Evolutionary conservation across 768 basidiomycete species (phyloP).

Genomic region (Termitomyces sp.): DNA sequence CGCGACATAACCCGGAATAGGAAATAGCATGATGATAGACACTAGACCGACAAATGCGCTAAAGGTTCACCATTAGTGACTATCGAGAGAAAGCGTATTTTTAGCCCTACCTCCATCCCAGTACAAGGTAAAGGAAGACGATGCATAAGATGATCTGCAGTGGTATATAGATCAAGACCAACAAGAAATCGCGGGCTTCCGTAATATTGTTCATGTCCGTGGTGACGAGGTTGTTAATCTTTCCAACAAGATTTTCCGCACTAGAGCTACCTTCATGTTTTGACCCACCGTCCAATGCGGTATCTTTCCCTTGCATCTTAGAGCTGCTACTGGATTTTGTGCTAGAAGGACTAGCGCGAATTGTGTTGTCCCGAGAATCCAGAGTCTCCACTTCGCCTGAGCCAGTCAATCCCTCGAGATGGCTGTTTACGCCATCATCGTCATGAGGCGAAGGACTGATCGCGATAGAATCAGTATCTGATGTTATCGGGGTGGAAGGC

Average conservation of each 20-base stretch:
- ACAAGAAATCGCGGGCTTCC: constrained; percentile 29
- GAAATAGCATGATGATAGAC: constrained; percentile 46
- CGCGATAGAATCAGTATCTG: constrained; percentile 9
- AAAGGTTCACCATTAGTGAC: constrained; percentile 3
- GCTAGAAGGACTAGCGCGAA: constrained; percentile 14
- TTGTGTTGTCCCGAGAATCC: constrained; percentile 16
- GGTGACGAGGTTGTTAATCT: constrained; percentile 73
- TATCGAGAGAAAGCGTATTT: background rate
- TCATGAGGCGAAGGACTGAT: constrained; percentile 1
- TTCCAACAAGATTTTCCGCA: constrained; percentile 56
- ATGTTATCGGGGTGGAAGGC: constrained; percentile 11
- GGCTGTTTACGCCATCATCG: constrained; percentile 1
- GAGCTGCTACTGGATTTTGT: constrained; percentile 5
- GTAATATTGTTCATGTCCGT: constrained; percentile 47
- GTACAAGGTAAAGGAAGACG: constrained; percentile 38
- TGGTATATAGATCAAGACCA: constrained; percentile 33
- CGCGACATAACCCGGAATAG: constrained; percentile 53
- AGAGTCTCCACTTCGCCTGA: constrained; percentile 14
- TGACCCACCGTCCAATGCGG: constrained; percentile 3
- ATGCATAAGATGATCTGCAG: constrained; percentile 35
- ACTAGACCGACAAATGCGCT: constrained; percentile 57
- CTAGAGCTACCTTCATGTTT: constrained; percentile 14
- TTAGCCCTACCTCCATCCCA: constrained; percentile 40
- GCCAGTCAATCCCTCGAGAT: constrained; percentile 1
- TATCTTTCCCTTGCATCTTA: constrained; percentile 8